Evolutionary conservation across 768 basidiomycete genomes (phyloP).

Genomic region (Mycena metata): DNA sequence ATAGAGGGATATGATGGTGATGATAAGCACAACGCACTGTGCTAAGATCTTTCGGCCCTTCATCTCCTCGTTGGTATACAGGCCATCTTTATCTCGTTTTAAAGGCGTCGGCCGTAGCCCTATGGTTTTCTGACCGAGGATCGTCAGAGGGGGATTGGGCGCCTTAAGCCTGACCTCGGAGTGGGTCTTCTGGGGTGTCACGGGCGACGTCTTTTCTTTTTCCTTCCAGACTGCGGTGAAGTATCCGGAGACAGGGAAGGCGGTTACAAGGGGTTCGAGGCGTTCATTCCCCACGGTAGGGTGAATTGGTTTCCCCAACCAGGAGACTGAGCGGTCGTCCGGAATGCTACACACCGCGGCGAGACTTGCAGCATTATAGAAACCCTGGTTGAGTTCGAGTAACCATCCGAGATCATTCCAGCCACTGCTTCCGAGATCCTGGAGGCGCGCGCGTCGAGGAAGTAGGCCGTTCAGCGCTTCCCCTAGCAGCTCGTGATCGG

Average conservation of each 20-base stretch:
- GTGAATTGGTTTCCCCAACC: conserved; percentile 41
- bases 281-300: conserved; percentile 41
- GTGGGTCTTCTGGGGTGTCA: too few relatives aligned
- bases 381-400: conserved; percentile 45
- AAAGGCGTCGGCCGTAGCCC: conserved; percentile 2
- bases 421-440: conserved; percentile 35
- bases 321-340: conserved; percentile 19
- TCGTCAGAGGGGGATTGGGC: conserved; percentile 8
- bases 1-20: not conserved
- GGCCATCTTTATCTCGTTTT: not conserved
- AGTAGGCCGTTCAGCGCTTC: conserved; percentile 44
- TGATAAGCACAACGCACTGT: not conserved
- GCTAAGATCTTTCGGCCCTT: not conserved
- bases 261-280: conserved; percentile 4
- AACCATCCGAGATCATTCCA: conserved; percentile 46
- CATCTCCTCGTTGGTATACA: conserved; percentile 23
- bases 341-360: conserved; percentile 33
- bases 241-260: conserved; percentile 7
- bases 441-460: conserved; percentile 38
- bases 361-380: conserved; percentile 43
- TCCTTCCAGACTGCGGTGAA: too few relatives aligned
- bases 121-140: not conserved
- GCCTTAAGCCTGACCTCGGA: too few relatives aligned
- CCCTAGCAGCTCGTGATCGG: conserved; percentile 38
- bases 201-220: too few relatives aligned